Conservation (phyloP, 257 asterid genomes). For the Lithospermum erythrorhizon region DNA sequence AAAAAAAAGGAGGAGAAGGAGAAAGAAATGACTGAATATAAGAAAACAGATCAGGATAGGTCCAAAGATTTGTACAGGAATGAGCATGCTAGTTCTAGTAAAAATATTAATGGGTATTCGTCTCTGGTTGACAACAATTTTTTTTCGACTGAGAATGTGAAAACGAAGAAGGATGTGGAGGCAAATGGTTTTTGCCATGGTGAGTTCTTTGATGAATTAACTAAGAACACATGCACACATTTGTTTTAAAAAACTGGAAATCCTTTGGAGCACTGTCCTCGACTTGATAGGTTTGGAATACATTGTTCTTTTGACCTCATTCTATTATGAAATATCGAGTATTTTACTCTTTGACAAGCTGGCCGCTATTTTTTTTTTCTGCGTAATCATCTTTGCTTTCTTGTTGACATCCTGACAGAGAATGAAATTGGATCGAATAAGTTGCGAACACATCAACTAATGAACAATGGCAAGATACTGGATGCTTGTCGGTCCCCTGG, state of each 20-base stretch:
- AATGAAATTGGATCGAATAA: too few relatives aligned
- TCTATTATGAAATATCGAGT: not conserved
- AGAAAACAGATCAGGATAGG: constrained; percentile 27
- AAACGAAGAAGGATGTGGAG: constrained; percentile 43
- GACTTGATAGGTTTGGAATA: constrained; percentile 4
- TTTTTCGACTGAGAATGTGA: constrained; percentile 26
- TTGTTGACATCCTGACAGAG: constrained; percentile 32
- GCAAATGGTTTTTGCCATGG: constrained; percentile 64
- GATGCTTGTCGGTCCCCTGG: constrained; percentile 26
- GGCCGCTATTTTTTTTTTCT: not conserved
- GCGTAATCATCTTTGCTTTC: not conserved
- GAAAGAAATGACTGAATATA: constrained; percentile 28
- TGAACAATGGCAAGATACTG: constrained; percentile 46
- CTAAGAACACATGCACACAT: not conserved
- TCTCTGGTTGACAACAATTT: constrained; percentile 23
- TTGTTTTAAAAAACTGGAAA: not conserved
- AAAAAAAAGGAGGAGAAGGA: constrained; percentile 17
- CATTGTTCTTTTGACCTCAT: not conserved
- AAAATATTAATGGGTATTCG: constrained; percentile 14
- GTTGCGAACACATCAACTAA: constrained; percentile 26
- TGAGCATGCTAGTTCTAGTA: constrained; percentile 12
- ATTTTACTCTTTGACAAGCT: not conserved
- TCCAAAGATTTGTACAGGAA: constrained; percentile 18
- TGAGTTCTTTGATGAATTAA: constrained; percentile 30
- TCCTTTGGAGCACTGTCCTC: constrained; percentile 9